Percentiles rank a stretch among this genome's conserved stretches.
Evolutionary conservation across 345 rosid genomes (phyloP).

Genomic region (Hibiscus tridactylites): DNA sequence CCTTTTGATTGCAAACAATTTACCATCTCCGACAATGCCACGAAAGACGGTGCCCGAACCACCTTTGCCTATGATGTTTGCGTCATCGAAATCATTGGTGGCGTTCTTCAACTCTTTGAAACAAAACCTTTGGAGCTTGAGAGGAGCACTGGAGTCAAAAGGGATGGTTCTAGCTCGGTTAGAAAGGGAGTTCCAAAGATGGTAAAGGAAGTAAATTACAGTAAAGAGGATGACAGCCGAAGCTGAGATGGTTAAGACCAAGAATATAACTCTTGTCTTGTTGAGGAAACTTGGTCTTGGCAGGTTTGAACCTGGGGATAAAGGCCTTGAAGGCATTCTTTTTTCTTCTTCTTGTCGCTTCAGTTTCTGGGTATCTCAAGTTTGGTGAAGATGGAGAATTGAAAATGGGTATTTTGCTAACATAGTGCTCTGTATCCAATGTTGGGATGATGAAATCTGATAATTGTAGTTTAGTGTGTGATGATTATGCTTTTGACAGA

Average conservation of each 20-base stretch:
- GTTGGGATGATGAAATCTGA: conserved; percentile 21
- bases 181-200: conserved; percentile 55
- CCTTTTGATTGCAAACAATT: conserved; percentile 72
- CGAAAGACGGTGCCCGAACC: conserved; percentile 91
- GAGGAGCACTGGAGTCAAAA: conserved; percentile 47
- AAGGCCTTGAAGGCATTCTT: conserved; percentile 66
- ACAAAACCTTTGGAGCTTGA: conserved; percentile 62
- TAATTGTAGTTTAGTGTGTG: conserved; percentile 17
- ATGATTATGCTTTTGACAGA: not conserved
- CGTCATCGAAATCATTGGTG: conserved; percentile 59
- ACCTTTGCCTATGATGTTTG: conserved; percentile 81
- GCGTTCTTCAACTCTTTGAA: conserved; percentile 74
- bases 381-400: not conserved
- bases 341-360: not conserved
- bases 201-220: conserved; percentile 68
- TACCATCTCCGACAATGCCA: conserved; percentile 73
- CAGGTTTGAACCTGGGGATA: conserved; percentile 34
- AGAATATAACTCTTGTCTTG: conserved; percentile 53
- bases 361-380: conserved; percentile 12
- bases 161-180: conserved; percentile 77
- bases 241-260: conserved; percentile 67
- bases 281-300: conserved; percentile 29
- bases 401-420: not conserved
- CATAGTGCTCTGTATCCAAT: conserved; percentile 27
- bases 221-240: conserved; percentile 52